Conservation (phyloP, 2,329 filamentous ascomycete species). For the Colletotrichum sp. region DNA sequence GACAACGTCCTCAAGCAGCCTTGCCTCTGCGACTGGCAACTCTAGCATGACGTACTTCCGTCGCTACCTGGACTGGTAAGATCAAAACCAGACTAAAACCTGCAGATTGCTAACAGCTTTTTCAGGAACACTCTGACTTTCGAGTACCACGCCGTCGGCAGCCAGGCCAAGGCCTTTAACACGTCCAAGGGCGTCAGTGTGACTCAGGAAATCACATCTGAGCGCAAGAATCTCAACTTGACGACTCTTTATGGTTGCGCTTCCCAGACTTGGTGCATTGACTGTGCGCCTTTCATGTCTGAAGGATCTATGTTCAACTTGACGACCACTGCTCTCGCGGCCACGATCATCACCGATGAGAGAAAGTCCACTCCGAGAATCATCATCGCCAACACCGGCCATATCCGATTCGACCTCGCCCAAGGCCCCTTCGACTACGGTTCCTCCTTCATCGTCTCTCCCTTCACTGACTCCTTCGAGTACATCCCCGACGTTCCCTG, state of each 20-base stretch:
- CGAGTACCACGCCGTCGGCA: slow-evolving; percentile 62
- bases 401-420: slow-evolving; percentile 64
- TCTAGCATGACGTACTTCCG: slow-evolving; percentile 53
- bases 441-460: slow-evolving; percentile 58
- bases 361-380: slow-evolving; percentile 48
- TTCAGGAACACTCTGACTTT: slow-evolving; percentile 43
- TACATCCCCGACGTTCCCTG: slow-evolving; percentile 59
- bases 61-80: slow-evolving; percentile 71
- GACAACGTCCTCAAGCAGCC: not conserved
- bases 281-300: slow-evolving; percentile 54
- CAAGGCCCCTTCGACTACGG: slow-evolving; percentile 65
- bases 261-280: slow-evolving; percentile 62
- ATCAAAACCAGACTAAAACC: slow-evolving; percentile 40
- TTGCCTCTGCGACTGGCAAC: slow-evolving; percentile 23
- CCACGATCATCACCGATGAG: slow-evolving; percentile 52
- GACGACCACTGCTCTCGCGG: slow-evolving; percentile 13
- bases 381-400: slow-evolving; percentile 65
- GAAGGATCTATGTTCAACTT: not conserved
- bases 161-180: slow-evolving; percentile 33
- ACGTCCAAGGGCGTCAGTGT: slow-evolving; percentile 43
- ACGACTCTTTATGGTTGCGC: slow-evolving; percentile 63
- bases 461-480: slow-evolving; percentile 57
- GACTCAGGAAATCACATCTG: slow-evolving; percentile 52
- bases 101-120: not conserved
- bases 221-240: slow-evolving; percentile 58